Conservation (phyloP, 2,329 filamentous ascomycete species). For the Penicillium digitatum region DNA sequence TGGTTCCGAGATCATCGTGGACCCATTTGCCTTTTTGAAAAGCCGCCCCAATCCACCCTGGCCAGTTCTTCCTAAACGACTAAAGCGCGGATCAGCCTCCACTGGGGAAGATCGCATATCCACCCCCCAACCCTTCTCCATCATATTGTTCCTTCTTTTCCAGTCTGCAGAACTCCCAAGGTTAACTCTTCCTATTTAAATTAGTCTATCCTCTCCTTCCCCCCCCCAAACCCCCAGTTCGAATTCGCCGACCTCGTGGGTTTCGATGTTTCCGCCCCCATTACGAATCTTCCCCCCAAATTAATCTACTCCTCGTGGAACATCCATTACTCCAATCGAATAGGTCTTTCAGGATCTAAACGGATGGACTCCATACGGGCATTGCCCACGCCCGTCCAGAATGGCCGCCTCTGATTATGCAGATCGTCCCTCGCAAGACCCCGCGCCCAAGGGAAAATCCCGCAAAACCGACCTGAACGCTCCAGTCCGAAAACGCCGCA, state of each 20-base stretch:
- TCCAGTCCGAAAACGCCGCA: slow-evolving; percentile 65
- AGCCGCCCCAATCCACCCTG: not conserved
- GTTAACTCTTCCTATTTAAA: not conserved
- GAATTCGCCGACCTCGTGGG: not conserved
- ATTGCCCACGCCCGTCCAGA: slow-evolving; percentile 6
- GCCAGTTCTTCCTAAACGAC: slow-evolving; percentile 6
- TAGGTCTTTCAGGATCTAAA: not conserved
- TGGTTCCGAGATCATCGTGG: slow-evolving; percentile 2
- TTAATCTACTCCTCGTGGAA: not conserved
- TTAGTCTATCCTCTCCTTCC: too few species aligned
- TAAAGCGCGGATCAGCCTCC: slow-evolving; percentile 23
- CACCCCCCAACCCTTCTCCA: slow-evolving; percentile 8
- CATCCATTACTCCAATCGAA: not conserved
- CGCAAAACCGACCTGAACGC: slow-evolving; percentile 27
- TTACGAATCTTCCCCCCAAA: not conserved
- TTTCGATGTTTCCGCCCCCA: not conserved
- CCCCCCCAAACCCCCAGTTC: not conserved
- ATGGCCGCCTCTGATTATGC: slow-evolving; percentile 18
- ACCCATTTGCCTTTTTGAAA: slow-evolving; percentile 2
- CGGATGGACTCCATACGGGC: slow-evolving; percentile 17
- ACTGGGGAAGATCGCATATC: slow-evolving; percentile 20
- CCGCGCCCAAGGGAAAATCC: slow-evolving; percentile 23
- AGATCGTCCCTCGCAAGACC: slow-evolving; percentile 17
- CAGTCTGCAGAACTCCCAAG: not conserved
- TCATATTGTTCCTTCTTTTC: slow-evolving; percentile 6